Percentiles rank a stretch among this genome's conserved stretches.
phyloP scores from a whole-genome alignment of 352 stramenopile species.

The Phytopythium sindhum region DNA sequence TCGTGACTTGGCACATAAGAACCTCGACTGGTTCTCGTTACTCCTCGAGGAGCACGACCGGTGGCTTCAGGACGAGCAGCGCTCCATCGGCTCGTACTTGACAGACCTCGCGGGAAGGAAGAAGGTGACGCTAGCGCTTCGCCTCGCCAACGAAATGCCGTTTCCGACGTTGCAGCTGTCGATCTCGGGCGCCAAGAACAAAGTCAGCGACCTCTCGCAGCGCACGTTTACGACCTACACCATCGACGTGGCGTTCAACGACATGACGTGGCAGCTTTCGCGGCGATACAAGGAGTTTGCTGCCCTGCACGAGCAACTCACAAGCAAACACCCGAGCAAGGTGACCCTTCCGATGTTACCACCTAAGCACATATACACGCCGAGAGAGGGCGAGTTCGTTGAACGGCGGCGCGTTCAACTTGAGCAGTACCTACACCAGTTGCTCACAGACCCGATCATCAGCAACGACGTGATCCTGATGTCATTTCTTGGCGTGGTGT shows the following conservation, averaged over 20 bases:
- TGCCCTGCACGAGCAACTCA: slow-evolving; percentile 26
- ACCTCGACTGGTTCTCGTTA: slow-evolving; percentile 51
- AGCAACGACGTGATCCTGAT: slow-evolving; percentile 65
- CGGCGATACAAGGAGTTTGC: slow-evolving; percentile 73
- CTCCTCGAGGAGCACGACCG: slow-evolving; percentile 24
- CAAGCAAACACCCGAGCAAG: slow-evolving; percentile 34
- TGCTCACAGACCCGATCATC: slow-evolving; percentile 43
- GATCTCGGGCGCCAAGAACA: slow-evolving; percentile 68
- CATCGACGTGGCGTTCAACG: slow-evolving; percentile 69
- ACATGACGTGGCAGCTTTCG: slow-evolving; percentile 62
- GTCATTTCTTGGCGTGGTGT: slow-evolving; percentile 76
- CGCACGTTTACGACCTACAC: slow-evolving; percentile 66
- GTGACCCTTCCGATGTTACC: slow-evolving; percentile 40
- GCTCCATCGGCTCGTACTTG: slow-evolving; percentile 41
- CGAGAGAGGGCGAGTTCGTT: slow-evolving; percentile 61
- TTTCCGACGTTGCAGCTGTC: slow-evolving; percentile 53
- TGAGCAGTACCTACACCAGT: slow-evolving; percentile 55
- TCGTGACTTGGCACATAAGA: slow-evolving; percentile 11
- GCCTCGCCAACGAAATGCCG: slow-evolving; percentile 51
- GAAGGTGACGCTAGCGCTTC: slow-evolving; percentile 29
- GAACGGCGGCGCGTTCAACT: slow-evolving; percentile 55
- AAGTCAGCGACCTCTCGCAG: slow-evolving; percentile 76
- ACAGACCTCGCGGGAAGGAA: slow-evolving; percentile 18
- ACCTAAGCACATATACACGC: slow-evolving; percentile 66
- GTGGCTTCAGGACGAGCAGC: slow-evolving; percentile 61